These are phyloP conservation scores for Phyllosticta citriasiana DNA, from an alignment of 2,329 filamentous ascomycete species.

Conservation along the genomic window DNA sequence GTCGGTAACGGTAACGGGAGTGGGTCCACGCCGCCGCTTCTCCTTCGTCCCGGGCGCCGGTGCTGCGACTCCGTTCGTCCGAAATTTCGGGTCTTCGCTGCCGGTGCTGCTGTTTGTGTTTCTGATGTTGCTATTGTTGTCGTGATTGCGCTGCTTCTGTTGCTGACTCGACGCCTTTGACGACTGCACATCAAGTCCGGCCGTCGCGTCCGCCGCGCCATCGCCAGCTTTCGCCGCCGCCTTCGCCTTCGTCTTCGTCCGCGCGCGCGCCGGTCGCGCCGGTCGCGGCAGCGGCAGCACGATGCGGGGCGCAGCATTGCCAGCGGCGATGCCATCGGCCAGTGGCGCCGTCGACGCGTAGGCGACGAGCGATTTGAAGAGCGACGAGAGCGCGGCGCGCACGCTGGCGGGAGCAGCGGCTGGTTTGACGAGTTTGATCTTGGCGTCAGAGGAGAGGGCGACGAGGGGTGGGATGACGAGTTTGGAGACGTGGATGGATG, in stretches of 20 bases:
- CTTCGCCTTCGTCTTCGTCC: background rate
- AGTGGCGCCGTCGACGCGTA: background rate
- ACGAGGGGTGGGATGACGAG: conserved; percentile 26
- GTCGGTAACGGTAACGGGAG: background rate
- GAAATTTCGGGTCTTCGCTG: background rate
- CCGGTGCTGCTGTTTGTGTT: background rate
- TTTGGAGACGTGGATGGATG: conserved; percentile 30
- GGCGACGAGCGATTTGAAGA: background rate
- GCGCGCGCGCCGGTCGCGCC: background rate
- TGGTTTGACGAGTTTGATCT: conserved; percentile 29
- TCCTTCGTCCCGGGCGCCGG: background rate
- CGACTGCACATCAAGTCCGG: background rate
- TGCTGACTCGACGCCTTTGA: background rate
- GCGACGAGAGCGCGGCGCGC: background rate
- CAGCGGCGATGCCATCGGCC: background rate
- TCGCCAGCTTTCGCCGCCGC: background rate
- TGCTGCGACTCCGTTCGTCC: background rate
- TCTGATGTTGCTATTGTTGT: background rate
- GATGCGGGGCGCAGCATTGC: background rate
- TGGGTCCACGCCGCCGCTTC: background rate
- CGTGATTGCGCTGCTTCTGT: background rate
- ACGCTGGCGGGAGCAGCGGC: conserved; percentile 6
- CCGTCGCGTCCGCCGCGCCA: background rate
- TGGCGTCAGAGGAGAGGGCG: conserved; percentile 28
- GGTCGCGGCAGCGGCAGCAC: background rate